Base-by-base conservation (phyloP, 805 yeast species). In the Pichia phayaonensis region DNA sequence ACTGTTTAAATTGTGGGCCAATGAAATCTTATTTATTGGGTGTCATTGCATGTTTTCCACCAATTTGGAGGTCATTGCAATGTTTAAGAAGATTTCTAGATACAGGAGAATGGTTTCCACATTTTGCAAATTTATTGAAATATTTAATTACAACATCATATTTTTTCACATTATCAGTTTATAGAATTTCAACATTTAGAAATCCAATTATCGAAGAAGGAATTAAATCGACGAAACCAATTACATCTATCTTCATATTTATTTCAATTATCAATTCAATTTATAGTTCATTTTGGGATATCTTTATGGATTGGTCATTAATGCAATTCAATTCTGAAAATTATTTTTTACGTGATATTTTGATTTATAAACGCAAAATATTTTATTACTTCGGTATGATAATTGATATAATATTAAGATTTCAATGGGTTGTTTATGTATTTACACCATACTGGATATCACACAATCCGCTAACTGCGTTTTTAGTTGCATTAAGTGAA, bases 61-160 rank as follows among this genome's bases (percentile, higher is more conserved):
- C 89, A 53, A 76, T 87, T 38, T 89, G 95, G 90, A 85, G 99
- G 69, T 79, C 86, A 47, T 62, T 90, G 51, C 99, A 94, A 63
- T 94, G 99, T 66, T 63, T 85, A 34, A 73, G 99, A 59, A 94
- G 99, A 75, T 94, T 76, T 62, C 79, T 82, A 24, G 99, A 94
- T 62, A 85, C 97, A 0, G 92, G 95, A 2, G 96, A 90, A 60
- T 84, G 90, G 86, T 94, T 94, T 63, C 99, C 99, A 0, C 99
- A 94, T 73, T 69, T 92, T 54, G 90, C 96, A 11, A 94, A 94
- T 60, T 86, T 88, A 72, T 59, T 73, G 31, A 94, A 94, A 66
- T 94, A 92, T 64, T 60, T 76, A 1, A 67, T 84, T 27, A 76
- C 90, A 1, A 75, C 86, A 3, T 59, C 76, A 18, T 89, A 86